Base-by-base conservation (phyloP, 1,284 basidiomycete species). In the Hymenochaete sp. region DNA sequence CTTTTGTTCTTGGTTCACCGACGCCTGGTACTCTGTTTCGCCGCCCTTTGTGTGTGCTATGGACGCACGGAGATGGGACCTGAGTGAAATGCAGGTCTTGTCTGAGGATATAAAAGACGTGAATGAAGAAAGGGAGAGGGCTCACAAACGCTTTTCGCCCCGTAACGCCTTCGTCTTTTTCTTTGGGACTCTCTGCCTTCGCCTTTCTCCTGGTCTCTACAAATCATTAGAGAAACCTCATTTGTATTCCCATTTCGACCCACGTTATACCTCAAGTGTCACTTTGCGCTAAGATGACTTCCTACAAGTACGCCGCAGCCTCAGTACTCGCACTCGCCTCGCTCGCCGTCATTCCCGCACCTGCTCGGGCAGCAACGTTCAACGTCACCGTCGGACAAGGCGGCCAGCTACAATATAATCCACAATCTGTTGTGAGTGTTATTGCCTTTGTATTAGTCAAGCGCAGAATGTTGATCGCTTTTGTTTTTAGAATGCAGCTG, bases 361-460 rank as follows among this genome's bases (percentile, higher is more conserved):
- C 56, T 0, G 55, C 52, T 16, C 55, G 54, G 3, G 66, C 63
- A 52, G 69, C 64, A 8, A 60, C 66, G 13, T 58, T 71, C 48
- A 56, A 67, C 38, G 72, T 80, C 19, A 64, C 62, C 6, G 77
- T 79, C 28, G 77, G 77, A 44, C 75, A 74, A 11, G 52, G 66
- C n/a, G 71, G 68, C 13, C 52, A 66, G 22, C 52, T 75, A 24
- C 55, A 59, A 49, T 77, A 61, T 52, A 59, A 63, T 42, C 75
- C 75, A 1, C 49, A 62, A 45, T 65, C 54, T 48, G 65, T 77
- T 38, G 75, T 76, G 59, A 44, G 73, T 70, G 27, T 33, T 37
- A 24, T 36, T 16, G 6, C 4, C 3, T 16, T 7, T 8, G 13
- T 8, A 14, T 11, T 19, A 44, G 7, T 25, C 22, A 16, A 38